A percentile compares a stretch with the other conserved stretches of the same genome.
Evolutionary conservation across 768 basidiomycete genomes (phyloP).

Genomic region (Pulveroboletus sp.): DNA sequence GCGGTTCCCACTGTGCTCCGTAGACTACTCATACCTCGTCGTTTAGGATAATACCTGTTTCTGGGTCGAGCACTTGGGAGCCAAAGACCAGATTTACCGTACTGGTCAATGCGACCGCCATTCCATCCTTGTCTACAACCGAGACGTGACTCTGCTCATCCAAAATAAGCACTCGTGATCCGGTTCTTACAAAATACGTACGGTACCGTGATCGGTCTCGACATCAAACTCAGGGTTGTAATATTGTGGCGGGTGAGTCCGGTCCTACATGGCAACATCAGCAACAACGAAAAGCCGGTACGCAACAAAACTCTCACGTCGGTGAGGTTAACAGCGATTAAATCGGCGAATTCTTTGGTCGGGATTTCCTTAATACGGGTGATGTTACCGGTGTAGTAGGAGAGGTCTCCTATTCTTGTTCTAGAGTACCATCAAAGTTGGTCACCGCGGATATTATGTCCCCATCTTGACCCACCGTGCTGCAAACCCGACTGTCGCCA

Average conservation of each 20-base stretch:
- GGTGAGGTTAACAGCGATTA: slow-evolving; percentile 65
- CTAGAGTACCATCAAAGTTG: slow-evolving; percentile 36
- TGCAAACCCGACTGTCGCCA: slow-evolving; percentile 53
- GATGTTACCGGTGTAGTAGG: slow-evolving; percentile 50
- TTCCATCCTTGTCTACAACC: slow-evolving; percentile 76
- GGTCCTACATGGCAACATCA: slow-evolving; percentile 47
- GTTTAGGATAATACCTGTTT: slow-evolving; percentile 86
- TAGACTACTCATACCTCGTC: slow-evolving; percentile 55
- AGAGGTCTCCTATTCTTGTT: slow-evolving; percentile 78
- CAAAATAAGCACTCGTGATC: slow-evolving; percentile 5
- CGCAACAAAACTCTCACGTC: slow-evolving; percentile 53
- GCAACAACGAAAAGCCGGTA: slow-evolving; percentile 1
- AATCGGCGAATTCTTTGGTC: slow-evolving; percentile 61
- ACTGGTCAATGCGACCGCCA: slow-evolving; percentile 82
- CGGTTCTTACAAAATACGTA: slow-evolving; percentile 4
- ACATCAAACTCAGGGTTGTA: slow-evolving; percentile 82
- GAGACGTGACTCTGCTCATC: slow-evolving; percentile 72
- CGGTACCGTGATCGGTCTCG: slow-evolving; percentile 81
- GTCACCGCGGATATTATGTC: slow-evolving; percentile 8
- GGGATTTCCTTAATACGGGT: slow-evolving; percentile 57
- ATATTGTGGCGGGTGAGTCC: slow-evolving; percentile 75
- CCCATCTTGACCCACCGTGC: slow-evolving; percentile 39
- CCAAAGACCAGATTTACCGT: slow-evolving; percentile 92
- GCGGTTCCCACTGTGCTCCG: background rate
- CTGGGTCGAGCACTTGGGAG: slow-evolving; percentile 77